phyloP scores from a whole-genome alignment of 805 yeast genomes.

The Komagataella populi region DNA sequence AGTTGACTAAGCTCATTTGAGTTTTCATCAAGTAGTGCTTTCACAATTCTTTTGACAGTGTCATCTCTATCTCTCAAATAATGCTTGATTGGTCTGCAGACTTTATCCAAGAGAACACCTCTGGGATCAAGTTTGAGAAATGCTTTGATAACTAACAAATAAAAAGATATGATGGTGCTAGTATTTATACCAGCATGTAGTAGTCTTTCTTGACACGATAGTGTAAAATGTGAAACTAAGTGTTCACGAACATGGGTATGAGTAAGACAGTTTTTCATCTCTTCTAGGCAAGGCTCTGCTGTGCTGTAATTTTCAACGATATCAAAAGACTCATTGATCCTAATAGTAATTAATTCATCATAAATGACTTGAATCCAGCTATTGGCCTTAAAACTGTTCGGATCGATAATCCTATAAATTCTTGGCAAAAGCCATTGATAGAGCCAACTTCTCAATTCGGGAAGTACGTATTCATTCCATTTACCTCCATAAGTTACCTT shows the following conservation, averaged over 20 bases:
- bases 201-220: slow-evolving; percentile 27
- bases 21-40: slow-evolving; percentile 47
- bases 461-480: neutral
- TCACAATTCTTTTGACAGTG: slow-evolving; percentile 53
- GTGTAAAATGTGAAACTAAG: slow-evolving; percentile 36
- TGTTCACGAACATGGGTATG: slow-evolving; percentile 29
- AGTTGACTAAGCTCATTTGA: slow-evolving; percentile 35
- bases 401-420: neutral
- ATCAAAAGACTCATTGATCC: slow-evolving; percentile 46
- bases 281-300: slow-evolving; percentile 39
- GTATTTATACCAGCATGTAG: slow-evolving; percentile 80
- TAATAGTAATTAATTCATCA: slow-evolving; percentile 12
- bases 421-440: neutral
- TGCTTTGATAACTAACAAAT: slow-evolving; percentile 57
- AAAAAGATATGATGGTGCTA: slow-evolving; percentile 50
- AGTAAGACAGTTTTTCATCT: slow-evolving; percentile 38
- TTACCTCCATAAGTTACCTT: neutral
- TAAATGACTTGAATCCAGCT: neutral
- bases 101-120: slow-evolving; percentile 71
- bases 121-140: slow-evolving; percentile 74
- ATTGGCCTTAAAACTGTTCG: neutral
- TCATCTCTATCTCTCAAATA: slow-evolving; percentile 66
- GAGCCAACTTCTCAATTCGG: neutral
- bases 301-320: slow-evolving; percentile 41
- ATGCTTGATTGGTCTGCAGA: slow-evolving; percentile 60